Conservation (phyloP, 202 grass and related monocot species). For the Cymbopogon flexuosus region DNA sequence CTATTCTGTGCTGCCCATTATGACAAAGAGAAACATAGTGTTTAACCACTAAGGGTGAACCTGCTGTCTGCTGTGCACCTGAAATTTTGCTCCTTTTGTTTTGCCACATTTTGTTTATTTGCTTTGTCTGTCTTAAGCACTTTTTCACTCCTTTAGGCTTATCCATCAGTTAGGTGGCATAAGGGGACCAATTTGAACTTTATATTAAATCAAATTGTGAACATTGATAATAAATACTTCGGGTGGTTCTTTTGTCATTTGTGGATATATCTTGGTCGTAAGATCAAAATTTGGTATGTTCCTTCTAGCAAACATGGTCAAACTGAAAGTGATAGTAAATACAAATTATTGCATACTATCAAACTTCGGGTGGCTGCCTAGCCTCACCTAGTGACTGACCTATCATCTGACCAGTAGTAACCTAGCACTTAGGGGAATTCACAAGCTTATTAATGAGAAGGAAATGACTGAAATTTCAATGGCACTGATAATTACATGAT, state of each 20-base stretch:
- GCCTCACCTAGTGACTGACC: background rate
- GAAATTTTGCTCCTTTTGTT: background rate
- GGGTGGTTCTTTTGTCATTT: background rate
- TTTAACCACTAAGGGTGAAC: background rate
- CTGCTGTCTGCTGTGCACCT: background rate
- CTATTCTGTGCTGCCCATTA: background rate
- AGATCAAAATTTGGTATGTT: constrained; percentile 5
- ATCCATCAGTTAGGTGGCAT: background rate
- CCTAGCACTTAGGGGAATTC: background rate
- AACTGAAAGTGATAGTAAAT: background rate
- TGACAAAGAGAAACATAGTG: background rate
- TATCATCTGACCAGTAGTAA: background rate
- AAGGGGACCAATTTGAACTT: background rate
- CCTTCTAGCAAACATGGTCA: background rate
- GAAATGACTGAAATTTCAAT: background rate
- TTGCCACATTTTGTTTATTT: background rate
- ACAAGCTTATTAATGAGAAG: background rate
- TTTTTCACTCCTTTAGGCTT: background rate
- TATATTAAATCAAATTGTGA: background rate
- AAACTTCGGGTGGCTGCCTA: too few relatives aligned
- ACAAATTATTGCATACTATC: background rate
- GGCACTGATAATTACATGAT: background rate
- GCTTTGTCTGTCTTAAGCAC: background rate
- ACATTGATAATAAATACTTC: background rate
- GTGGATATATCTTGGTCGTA: background rate